A percentile compares a stretch with the other conserved stretches of the same genome.
Evolutionary conservation across 768 basidiomycete species (phyloP).

Genomic region (Tulasnella sp.): DNA sequence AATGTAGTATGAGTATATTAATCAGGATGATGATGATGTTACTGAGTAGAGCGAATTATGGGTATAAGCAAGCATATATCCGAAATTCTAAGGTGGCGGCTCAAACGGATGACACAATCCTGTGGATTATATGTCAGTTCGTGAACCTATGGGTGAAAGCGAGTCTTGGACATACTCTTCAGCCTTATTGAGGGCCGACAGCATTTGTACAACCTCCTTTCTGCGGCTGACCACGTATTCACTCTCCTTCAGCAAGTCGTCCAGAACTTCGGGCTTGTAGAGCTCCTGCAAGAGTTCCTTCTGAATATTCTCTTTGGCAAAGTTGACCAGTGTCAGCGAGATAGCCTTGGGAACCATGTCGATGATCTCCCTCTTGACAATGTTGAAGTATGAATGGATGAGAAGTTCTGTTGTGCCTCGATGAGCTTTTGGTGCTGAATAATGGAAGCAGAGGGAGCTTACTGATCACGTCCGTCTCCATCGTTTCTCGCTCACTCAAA

Average conservation of each 20-base stretch:
- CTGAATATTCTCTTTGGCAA: slow-evolving; percentile 92
- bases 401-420: slow-evolving; percentile 60
- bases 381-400: slow-evolving; percentile 95
- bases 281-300: slow-evolving; percentile 89
- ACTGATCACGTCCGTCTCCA: slow-evolving; percentile 99
- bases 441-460: slow-evolving; percentile 32
- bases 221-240: slow-evolving; percentile 82
- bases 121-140: not conserved
- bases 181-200: slow-evolving; percentile 89
- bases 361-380: slow-evolving; percentile 98
- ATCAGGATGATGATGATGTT: not conserved
- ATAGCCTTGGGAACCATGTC: slow-evolving; percentile 99
- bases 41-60: not conserved
- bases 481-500: slow-evolving; percentile 86
- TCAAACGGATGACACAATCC: slow-evolving; percentile 19
- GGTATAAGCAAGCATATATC: not conserved
- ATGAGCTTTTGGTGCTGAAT: not conserved
- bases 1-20: slow-evolving; percentile 1
- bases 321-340: slow-evolving; percentile 80
- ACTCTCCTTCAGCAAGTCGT: slow-evolving; percentile 90
- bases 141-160: not conserved
- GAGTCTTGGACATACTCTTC: slow-evolving; percentile 65
- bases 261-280: slow-evolving; percentile 93
- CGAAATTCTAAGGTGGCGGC: not conserved
- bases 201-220: slow-evolving; percentile 92